Base-by-base conservation (phyloP, 371 early-diverging fungal species). In the Apophysomyces variabilis region DNA sequence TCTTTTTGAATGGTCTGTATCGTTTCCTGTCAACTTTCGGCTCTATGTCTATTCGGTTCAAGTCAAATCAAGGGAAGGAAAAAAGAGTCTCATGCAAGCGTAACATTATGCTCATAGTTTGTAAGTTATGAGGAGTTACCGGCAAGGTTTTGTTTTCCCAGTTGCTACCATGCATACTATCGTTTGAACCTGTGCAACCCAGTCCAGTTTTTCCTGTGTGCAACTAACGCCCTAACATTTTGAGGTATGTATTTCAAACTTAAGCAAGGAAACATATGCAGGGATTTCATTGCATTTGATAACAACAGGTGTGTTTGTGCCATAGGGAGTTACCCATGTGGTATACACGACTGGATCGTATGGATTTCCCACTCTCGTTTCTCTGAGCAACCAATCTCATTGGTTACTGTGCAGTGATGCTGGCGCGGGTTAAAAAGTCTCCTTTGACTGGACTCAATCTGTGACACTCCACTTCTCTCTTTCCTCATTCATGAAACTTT, bases 401-500 rank as follows among this genome's bases (percentile, higher is more conserved):
- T 50, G 54, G 54, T 21, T 26, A 50, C 16, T 50, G 54, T 50
- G 54, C 54, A 50, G 54, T 50, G 54, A 21, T 26, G n/a, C 54
- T 47, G 54, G 21, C 21, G 21, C 21, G 54, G 54, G 16, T 50
- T 50, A 50, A 50, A 50, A 50, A 50, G 54, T 50, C 54, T 50
- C 54, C 54, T 50, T 50, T 50, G 54, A 50, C 54, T 50, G 54
- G 54, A 50, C 21, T 50, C 21, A 26, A 50, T 50, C 54, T 50
- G 54, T 50, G 54, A 50, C 54, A 50, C 54, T 21, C 54, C 7
- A 16, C 21, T 26, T 50, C 11, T 21, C 21, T 21, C 21, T 50
- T 18, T 18, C 54, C 21, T 26, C 16, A 21, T 50, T 26, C 54
- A 50, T 50, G 54, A 50, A 50, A 50, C 54, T 50, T 21, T 50